Evolutionary conservation across 176 grass and related monocot genomes (phyloP), one percentile per base, ranked within the genome.

Genomic region (Tuctoria greenei): DNA sequence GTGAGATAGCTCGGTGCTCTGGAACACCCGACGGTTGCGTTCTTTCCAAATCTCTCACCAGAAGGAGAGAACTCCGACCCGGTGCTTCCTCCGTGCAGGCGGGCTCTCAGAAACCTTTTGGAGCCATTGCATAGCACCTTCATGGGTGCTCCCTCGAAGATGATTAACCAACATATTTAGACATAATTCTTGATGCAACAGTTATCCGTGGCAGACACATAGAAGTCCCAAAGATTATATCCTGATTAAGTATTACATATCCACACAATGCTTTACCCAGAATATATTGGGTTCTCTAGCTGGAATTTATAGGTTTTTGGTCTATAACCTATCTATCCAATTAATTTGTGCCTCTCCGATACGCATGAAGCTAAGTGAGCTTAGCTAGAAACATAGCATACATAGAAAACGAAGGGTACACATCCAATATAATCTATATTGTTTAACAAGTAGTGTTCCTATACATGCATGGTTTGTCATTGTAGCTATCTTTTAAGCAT

Each of bases 221-320:
- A 50, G 59, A 43, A 78, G 78, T 56, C 54, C 34, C 45, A 35
- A 79, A 79, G 80, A 83, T 87, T 69, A 69, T 79, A 69, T 79
- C 75, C 44, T 16, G 37, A 52, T 54, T 50, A 31, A 43, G 37
- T 74, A 47, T 62, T 17, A 87, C 9, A 43, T 50, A 16, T 74
- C 61, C 35, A 55, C 27, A n/a, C n/a, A 74, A 74, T 74, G 43
- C 74, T 83, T 46, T 83, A 3, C 26, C 6, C 27, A 21, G 62
- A 83, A 74, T 79, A 77, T 69, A 55, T 69, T 73, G 54, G 75
- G 74, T 83, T 43, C 86, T 18, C 75, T 83, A 88, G 44, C 62
- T 74, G 78, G 63, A 74, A 69, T 79, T 39, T 34, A 16, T 69
- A 88, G 75, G 75, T 73, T 27, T 83, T 83, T 63, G n/a, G 63